Evolutionary conservation across 306 rosid species (phyloP).

Genomic region (Leucaena leucocephala): DNA sequence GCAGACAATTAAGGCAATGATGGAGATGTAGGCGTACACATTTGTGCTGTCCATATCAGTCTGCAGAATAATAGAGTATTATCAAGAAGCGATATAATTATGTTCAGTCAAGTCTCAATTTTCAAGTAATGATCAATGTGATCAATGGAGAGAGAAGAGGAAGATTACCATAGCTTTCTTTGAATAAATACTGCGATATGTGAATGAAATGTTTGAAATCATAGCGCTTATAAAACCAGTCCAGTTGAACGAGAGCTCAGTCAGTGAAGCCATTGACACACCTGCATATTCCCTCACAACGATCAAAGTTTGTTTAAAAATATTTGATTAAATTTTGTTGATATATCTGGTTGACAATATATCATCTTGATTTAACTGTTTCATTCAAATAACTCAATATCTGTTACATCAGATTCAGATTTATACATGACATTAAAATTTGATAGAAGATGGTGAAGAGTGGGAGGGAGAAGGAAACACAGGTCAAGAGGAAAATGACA

Average conservation of each 20-base stretch:
- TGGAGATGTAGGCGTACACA: conserved; percentile 88
- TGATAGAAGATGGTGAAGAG: not conserved
- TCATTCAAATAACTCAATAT: not conserved
- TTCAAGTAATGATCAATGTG: conserved; percentile 2
- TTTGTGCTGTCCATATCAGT: conserved; percentile 97
- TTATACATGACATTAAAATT: not conserved
- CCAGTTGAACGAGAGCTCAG: conserved; percentile 98
- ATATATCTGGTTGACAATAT: not conserved
- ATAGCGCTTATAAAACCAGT: conserved; percentile 86
- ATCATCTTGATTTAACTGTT: not conserved
- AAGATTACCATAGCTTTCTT: conserved; percentile 93
- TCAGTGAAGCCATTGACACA: conserved; percentile 94
- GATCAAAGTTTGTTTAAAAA: not conserved
- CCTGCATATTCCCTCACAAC: conserved; percentile 50
- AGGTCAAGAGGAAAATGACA: not conserved
- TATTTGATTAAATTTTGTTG: not conserved
- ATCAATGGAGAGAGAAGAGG: conserved; percentile 9
- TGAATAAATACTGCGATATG: conserved; percentile 91
- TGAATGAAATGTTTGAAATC: conserved; percentile 92
- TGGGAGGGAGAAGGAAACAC: not conserved
- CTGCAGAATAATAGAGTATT: conserved; percentile 49
- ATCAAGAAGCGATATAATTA: not conserved
- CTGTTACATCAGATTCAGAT: not conserved
- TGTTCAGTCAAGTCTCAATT: not conserved
- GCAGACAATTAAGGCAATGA: conserved; percentile 88